phyloP scores from a whole-genome alignment of 495 filamentous ascomycete species.

The Acidomyces sp. region DNA sequence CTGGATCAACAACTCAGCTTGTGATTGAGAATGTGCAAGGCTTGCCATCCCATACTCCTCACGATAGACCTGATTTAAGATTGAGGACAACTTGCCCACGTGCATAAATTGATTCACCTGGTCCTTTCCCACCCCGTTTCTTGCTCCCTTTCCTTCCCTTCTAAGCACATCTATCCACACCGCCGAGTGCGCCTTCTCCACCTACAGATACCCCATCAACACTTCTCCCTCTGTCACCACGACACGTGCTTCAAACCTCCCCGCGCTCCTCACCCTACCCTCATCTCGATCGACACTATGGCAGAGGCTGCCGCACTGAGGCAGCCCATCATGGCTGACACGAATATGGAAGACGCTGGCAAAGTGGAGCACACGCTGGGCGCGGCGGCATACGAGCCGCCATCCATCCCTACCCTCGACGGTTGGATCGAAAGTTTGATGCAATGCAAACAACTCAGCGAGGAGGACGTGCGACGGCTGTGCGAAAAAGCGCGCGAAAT shows the following conservation, averaged over 20 bases:
- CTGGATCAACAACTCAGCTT: too few relatives aligned
- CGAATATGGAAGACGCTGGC: conserved; percentile 95
- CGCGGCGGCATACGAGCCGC: conserved; percentile 55
- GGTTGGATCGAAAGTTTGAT: conserved; percentile 98
- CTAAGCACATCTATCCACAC: too few relatives aligned
- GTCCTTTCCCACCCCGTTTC: too few relatives aligned
- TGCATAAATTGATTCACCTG: too few relatives aligned
- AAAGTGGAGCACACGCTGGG: conserved; percentile 64
- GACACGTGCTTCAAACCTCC: background rate
- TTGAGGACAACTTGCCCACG: too few relatives aligned
- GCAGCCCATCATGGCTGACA: conserved; percentile 59
- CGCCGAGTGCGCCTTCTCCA: background rate
- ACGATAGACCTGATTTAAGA: too few relatives aligned
- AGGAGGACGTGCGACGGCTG: conserved; percentile 86
- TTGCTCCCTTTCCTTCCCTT: too few relatives aligned
- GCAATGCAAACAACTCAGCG: conserved; percentile 93
- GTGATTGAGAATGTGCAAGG: too few relatives aligned
- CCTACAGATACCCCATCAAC: background rate
- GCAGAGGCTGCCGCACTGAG: conserved; percentile 20
- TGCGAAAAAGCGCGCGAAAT: conserved; percentile 98
- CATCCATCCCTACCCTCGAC: conserved; percentile 83
- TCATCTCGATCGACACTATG: conserved; percentile 2
- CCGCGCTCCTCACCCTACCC: background rate
- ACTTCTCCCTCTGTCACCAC: background rate
- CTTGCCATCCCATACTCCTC: too few relatives aligned